Base-by-base conservation (phyloP, 2,329 filamentous ascomycete species). In the Aspergillus alliaceus region DNA sequence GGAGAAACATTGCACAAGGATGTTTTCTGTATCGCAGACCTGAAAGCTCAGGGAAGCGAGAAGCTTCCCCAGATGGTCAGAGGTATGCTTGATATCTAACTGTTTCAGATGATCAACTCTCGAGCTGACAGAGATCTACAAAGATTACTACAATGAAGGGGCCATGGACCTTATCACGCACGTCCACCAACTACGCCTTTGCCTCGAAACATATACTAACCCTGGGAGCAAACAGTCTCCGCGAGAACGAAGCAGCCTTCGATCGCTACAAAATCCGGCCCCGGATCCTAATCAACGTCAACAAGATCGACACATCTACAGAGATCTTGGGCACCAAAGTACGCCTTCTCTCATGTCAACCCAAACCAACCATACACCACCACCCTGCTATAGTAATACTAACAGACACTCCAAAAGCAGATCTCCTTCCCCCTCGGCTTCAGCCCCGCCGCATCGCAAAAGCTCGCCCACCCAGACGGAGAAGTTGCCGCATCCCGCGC, bases 141-240 rank as follows among this genome's bases (percentile, higher is more conserved):
- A 58, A 78, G 82, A 84, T 51, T 85, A 84, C 69, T 85, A 80
- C 67, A 84, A 85, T 64, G 82, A 80, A 58, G 83, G 83, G 6
- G 80, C 82, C 5, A 84, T 84, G 72, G 81, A 83, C 59, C 71
- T 82, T 24, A 70, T 80, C 53, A 84, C 81, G 73, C 77, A 64
- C 27, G 65, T 57, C 31, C 11, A 9, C 4, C 3, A 20, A n/a
- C 7, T 24, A 15, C 15, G 31, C 1, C 12, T 48, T 3, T 7
- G n/a, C 12, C 12, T 7, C 0, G 6, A 25, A 15, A 9, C 12
- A 27, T 22, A 27, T 5, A n/a, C 6, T n/a, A n/a, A n/a, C n/a
- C n/a, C n/a, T n/a, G n/a, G n/a, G n/a, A 40, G 24, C 18, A n/a
- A n/a, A 5, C 29, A 74, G 71, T 14, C 67, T 84, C n/a, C 67